Evolutionary conservation across 345 rosid species (phyloP), one percentile per base, ranked within the genome.

Genomic region (Dovyalis caffra): DNA sequence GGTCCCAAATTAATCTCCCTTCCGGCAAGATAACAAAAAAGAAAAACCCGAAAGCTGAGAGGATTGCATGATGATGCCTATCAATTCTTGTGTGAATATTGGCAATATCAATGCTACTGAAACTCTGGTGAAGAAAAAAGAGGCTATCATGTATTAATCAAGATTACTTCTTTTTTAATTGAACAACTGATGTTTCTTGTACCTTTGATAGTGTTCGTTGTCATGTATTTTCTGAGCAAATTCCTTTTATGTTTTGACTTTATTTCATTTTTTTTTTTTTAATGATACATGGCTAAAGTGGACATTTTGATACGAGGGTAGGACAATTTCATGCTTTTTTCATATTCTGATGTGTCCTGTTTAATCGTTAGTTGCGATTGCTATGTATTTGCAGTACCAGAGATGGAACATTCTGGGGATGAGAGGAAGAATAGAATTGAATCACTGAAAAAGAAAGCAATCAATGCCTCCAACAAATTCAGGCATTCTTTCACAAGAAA

Each of bases 381-480:
- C 28, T 78, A 37, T 75, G 43, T 10, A 14, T 57, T 35, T 18
- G 45, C 40, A 62, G 74, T n/a, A 15, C 32, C 75, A 68, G 93
- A 83, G 40, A 69, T 75, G 77, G 88, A 85, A 25, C 53, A 43
- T 72, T 56, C 63, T 12, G 90, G 84, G 80, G 88, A 88, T 64
- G 88, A 89, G 73, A 82, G 71, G 80, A 82, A 88, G 81, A 82
- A 80, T 35, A 86, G 82, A 79, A 87, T 86, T 78, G 93, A 87
- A 14, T 90, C 97, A 68, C 73, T 95, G 38, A 93, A 80, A 88
- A 88, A 88, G 85, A 86, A 82, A 74, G 88, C 89, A 57, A 78
- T 85, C 32, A 86, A 57, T 74, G 88, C 92, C 80, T 95, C 99
- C 62, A 87, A 84, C n/a, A 93, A 89, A 83, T 86, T 93, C 80